These are phyloP conservation scores for Diacronema lutheri DNA, from an alignment of 78 protist genomes.

Conservation along the genomic window DNA sequence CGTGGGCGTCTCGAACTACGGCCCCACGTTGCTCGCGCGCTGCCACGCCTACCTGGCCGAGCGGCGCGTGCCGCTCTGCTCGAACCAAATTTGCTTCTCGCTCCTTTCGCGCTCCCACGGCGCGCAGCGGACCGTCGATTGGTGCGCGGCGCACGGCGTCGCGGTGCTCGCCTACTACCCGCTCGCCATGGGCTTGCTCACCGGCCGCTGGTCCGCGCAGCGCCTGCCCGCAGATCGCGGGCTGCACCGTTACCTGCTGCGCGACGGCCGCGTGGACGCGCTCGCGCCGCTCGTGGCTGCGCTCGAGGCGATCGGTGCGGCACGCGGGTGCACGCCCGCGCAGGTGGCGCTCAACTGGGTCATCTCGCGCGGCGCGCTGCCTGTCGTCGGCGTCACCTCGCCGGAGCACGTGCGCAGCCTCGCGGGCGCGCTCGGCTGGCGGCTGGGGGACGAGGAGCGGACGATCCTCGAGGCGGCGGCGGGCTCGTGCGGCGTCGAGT, in stretches of 20 bases:
- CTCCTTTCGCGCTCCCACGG: not conserved
- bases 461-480: constrained; percentile 13
- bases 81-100: constrained; percentile 12
- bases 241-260: not conserved
- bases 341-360: constrained; percentile 19
- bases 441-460: not conserved
- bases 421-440: constrained; percentile 21
- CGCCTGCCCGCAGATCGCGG: not conserved
- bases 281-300: not conserved
- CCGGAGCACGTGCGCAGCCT: not conserved
- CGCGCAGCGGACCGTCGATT: not conserved
- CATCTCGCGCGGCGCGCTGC: not conserved
- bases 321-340: not conserved
- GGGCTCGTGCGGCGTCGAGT: not conserved
- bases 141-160: not conserved
- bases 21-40: constrained; percentile 1
- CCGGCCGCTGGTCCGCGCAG: not conserved
- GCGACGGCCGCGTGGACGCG: not conserved
- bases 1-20: constrained; percentile 9
- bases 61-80: not conserved
- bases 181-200: constrained; percentile 25
- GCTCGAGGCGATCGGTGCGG: not conserved
- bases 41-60: not conserved
- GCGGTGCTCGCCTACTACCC: constrained; percentile 18
- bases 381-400: not conserved